Evolutionary conservation across 805 yeast genomes (phyloP).

Genomic region (Nematodospora valgi): DNA sequence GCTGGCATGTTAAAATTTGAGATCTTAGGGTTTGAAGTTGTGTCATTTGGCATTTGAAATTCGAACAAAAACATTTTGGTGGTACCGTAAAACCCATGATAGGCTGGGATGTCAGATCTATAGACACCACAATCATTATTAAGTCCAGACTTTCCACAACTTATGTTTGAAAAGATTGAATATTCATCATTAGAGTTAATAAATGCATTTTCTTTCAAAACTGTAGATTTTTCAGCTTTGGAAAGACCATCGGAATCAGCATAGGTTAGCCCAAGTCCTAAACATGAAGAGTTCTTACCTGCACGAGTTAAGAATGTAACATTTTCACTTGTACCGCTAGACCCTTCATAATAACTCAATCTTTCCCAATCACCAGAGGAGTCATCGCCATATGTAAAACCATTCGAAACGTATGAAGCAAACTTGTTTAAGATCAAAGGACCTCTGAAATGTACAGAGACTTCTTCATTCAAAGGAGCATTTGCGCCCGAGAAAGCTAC

Average conservation of each 20-base stretch:
- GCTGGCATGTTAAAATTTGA: constrained; percentile 64
- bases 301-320: constrained; percentile 66
- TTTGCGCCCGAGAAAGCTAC: constrained; percentile 53
- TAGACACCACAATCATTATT: constrained; percentile 70
- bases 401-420: constrained; percentile 54
- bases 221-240: constrained; percentile 42
- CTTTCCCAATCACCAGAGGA: constrained; percentile 52
- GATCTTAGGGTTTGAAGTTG: constrained; percentile 22
- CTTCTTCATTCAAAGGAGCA: constrained; percentile 64
- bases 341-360: constrained; percentile 55
- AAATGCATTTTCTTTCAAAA: constrained; percentile 46
- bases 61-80: constrained; percentile 72
- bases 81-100: constrained; percentile 63
- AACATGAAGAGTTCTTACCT: constrained; percentile 58
- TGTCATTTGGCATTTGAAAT: constrained; percentile 63
- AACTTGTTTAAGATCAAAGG: constrained; percentile 61
- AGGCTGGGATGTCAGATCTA: constrained; percentile 71
- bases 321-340: constrained; percentile 48
- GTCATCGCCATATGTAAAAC: constrained; percentile 32
- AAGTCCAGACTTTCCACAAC: constrained; percentile 55
- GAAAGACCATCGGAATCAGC: constrained; percentile 56
- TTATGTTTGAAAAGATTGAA: constrained; percentile 53
- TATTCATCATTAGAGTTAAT: constrained; percentile 59
- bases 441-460: constrained; percentile 78
- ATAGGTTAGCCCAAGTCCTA: constrained; percentile 66